A percentile compares a stretch with the other conserved stretches of the same genome.
Evolutionary conservation across 164 flowering plant genomes (phyloP).

Genomic region (Magnolia kwangsiensis): DNA sequence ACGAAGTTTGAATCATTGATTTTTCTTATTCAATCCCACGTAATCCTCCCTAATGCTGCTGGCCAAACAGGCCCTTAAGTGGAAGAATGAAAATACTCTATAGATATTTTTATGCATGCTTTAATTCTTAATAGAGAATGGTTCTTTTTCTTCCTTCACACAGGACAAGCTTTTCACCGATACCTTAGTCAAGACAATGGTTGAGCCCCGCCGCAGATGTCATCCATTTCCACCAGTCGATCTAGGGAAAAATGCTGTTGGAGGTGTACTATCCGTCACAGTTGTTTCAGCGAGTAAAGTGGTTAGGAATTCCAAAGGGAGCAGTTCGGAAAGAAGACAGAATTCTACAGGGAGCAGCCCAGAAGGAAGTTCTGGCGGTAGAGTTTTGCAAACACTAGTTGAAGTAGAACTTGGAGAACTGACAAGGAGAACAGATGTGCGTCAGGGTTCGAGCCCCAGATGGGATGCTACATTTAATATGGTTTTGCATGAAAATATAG

Average conservation of each 20-base stretch:
- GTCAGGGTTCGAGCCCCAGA: conserved; percentile 55
- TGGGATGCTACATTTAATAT: conserved; percentile 87
- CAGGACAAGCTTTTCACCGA: conserved; percentile 81
- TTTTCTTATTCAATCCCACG: no score
- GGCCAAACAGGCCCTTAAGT: no score
- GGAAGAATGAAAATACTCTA: neutral
- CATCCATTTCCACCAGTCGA: conserved; percentile 62
- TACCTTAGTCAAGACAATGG: conserved; percentile 81
- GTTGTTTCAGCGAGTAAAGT: conserved; percentile 66
- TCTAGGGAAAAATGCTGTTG: conserved; percentile 62
- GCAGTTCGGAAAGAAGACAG: conserved; percentile 39
- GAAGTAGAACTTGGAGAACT: conserved; percentile 86
- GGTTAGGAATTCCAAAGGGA: conserved; percentile 36
- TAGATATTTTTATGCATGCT: neutral
- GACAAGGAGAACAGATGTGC: conserved; percentile 63
- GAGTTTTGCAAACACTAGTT: conserved; percentile 57
- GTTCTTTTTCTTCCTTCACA: conserved; percentile 6
- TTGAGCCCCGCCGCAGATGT: conserved; percentile 92
- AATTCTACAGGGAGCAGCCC: conserved; percentile 19
- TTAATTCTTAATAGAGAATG: neutral
- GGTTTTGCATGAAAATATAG: conserved; percentile 69
- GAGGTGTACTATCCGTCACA: conserved; percentile 64
- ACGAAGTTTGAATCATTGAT: no score
- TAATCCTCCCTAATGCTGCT: no score
- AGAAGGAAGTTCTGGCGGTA: conserved; percentile 34